Evolutionary conservation across 2,329 filamentous ascomycete genomes (phyloP), one percentile per base, ranked within the genome.

Genomic region (Geosmithia morbida): DNA sequence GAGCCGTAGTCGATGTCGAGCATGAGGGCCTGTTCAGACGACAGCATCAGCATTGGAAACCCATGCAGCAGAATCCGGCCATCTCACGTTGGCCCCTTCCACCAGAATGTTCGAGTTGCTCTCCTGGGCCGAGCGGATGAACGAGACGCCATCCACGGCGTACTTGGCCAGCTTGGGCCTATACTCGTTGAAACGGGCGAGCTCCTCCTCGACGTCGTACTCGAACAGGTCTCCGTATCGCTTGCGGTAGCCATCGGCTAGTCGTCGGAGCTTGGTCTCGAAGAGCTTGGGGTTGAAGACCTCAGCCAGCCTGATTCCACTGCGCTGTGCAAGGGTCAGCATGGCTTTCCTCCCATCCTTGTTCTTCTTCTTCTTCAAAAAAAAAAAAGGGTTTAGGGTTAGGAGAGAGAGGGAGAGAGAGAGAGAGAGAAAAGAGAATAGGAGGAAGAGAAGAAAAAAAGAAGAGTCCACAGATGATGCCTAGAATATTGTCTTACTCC

Each of bases 181-280:
- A 59, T 79, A 79, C 37, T 68, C 66, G 58, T 76, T 70, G 64
- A 81, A 85, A 41, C 69, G 67, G 17, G 60, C 61, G 52, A 88
- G 73, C 65, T 88, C 84, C 33, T 79, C 78, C 54, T 88, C 81
- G 7, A 81, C 71, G 51, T 87, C 79, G 59, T 78, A 77, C 52
- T 77, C 59, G 48, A 83, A 63, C 22, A 85, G 63, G 53, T 83
- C 75, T 7, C 83, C 83, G 55, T 79, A 87, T 46, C 81, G 70
- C 66, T 82, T 80, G 70, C 69, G 47, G 85, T 67, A 54, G 73
- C 73, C 78, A 6, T 63, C 54, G 8, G 74, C 81, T 44, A 88
- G 65, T 20, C 68, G 64, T 41, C 80, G 71, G 42, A 88, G 64
- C 61, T 83, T 84, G 41, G 63, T 58, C 64, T 86, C 83, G 54